Evolutionary conservation across 2,329 filamentous ascomycete species (phyloP).

Genomic region (Colletotrichum viniferum): DNA sequence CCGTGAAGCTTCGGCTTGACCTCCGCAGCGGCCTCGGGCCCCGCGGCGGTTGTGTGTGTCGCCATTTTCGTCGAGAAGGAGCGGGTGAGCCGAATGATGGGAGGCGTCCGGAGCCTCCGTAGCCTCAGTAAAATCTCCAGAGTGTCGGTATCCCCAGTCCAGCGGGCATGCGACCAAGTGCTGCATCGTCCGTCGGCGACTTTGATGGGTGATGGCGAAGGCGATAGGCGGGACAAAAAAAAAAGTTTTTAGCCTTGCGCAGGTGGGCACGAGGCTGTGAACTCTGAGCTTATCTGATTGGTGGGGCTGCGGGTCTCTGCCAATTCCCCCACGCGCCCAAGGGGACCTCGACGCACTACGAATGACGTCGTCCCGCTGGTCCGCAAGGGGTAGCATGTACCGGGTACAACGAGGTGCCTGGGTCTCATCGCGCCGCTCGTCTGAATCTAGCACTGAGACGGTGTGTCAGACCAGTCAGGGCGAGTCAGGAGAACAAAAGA

Average conservation of each 20-base stretch:
- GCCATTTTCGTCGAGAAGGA: slow-evolving; percentile 24
- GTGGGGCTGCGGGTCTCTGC: neutral
- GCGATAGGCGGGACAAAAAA: neutral
- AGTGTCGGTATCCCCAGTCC: neutral
- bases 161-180: neutral
- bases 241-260: slow-evolving; percentile 10
- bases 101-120: slow-evolving; percentile 8
- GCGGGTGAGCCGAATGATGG: slow-evolving; percentile 17
- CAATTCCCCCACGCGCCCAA: neutral
- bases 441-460: neutral
- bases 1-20: slow-evolving; percentile 70
- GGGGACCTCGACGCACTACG: neutral
- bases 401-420: neutral
- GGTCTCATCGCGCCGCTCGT: neutral
- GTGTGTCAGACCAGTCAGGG: slow-evolving; percentile 4
- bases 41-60: slow-evolving; percentile 34
- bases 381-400: neutral
- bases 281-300: slow-evolving; percentile 9
- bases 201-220: neutral
- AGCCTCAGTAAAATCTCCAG: slow-evolving; percentile 17
- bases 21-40: neutral
- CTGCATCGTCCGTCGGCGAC: neutral
- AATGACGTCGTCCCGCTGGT: slow-evolving; percentile 12
- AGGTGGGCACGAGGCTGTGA: slow-evolving; percentile 3
- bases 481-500: neutral